phyloP scores from a whole-genome alignment of 768 basidiomycete genomes.

The Polyporus arcularius region DNA sequence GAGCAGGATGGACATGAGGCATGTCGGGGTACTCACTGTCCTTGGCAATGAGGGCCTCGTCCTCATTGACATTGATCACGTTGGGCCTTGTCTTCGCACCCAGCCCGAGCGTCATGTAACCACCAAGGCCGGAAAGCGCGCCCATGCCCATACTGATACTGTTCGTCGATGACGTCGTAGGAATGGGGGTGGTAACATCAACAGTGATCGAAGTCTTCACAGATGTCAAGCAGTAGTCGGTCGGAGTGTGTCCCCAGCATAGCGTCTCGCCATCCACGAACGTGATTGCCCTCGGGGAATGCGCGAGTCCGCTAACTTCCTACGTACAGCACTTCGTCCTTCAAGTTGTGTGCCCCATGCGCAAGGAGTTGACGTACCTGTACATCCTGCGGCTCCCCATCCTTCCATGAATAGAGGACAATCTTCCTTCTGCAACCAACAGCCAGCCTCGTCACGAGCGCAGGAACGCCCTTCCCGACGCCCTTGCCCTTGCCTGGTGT shows the following conservation, averaged over 20 bases:
- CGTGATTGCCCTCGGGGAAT: slow-evolving; percentile 84
- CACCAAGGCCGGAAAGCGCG: slow-evolving; percentile 76
- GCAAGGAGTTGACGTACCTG: slow-evolving; percentile 49
- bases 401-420: slow-evolving; percentile 84
- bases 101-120: slow-evolving; percentile 84
- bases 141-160: slow-evolving; percentile 62
- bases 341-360: background rate
- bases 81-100: slow-evolving; percentile 74
- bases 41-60: slow-evolving; percentile 71
- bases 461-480: slow-evolving; percentile 60
- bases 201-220: slow-evolving; percentile 56
- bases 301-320: slow-evolving; percentile 77
- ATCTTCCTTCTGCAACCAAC: slow-evolving; percentile 86
- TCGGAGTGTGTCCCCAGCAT: slow-evolving; percentile 80
- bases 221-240: slow-evolving; percentile 75
- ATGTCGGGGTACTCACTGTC: slow-evolving; percentile 59
- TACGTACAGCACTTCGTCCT: slow-evolving; percentile 31
- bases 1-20: background rate
- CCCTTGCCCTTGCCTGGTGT: slow-evolving; percentile 36
- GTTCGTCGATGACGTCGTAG: slow-evolving; percentile 24
- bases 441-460: slow-evolving; percentile 72
- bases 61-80: slow-evolving; percentile 53
- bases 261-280: slow-evolving; percentile 65
- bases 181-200: slow-evolving; percentile 50
- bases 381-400: slow-evolving; percentile 73